Conservation (phyloP, 257 asterid genomes). For the Solanum bulbocastanum region DNA sequence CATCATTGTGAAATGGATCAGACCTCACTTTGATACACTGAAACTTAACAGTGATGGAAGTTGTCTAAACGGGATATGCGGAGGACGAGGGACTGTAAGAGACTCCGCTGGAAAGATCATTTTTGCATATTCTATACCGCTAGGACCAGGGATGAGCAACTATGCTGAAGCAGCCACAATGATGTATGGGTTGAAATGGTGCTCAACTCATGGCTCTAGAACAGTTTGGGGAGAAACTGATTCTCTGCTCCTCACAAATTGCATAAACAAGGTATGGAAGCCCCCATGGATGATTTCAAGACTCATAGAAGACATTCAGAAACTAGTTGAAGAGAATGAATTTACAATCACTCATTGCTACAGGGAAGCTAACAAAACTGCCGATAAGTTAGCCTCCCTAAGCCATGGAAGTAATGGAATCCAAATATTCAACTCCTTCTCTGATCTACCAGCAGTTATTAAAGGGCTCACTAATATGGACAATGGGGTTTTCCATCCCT, state of each 20-base stretch:
- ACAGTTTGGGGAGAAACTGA: background rate
- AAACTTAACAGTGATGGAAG: background rate
- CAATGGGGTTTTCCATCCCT: background rate
- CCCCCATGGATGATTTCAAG: background rate
- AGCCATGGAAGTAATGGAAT: background rate
- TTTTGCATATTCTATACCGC: background rate
- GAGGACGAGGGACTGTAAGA: background rate
- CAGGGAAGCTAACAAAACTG: no score
- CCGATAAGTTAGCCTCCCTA: background rate
- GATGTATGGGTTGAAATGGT: background rate
- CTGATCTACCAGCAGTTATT: background rate
- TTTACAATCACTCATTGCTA: background rate
- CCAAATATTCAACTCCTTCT: background rate
- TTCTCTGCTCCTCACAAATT: background rate
- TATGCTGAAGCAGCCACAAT: background rate
- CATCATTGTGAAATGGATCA: background rate
- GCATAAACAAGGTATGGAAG: background rate
- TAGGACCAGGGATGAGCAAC: background rate
- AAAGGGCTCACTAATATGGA: background rate
- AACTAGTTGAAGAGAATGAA: background rate
- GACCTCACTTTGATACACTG: background rate
- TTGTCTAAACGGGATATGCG: background rate
- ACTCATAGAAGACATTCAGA: background rate
- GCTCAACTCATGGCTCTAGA: background rate
- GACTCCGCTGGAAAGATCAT: background rate